Base-by-base conservation (phyloP, 2,329 filamentous ascomycete species). In the Alternaria conjuncta region DNA sequence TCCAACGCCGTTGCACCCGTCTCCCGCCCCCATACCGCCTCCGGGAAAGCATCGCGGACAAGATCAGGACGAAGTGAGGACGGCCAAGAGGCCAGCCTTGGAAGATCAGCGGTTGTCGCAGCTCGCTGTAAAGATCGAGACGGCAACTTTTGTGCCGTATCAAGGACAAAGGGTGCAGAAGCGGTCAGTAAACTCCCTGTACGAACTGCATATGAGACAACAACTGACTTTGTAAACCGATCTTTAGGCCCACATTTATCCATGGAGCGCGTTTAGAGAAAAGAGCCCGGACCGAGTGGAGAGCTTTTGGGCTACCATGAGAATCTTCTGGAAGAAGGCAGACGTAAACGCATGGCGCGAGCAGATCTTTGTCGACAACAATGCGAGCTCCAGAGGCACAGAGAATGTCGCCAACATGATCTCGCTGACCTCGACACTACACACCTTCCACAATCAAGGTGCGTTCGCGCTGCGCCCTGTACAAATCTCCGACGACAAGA, bases 321-420 rank as follows among this genome's bases (percentile, higher is more conserved):
- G 3, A 26, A 26, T 26, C 25, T 26, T 26, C 10, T 64, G 61
- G 61, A 46, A 51, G 8, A 3, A 45, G 21, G 57, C 60, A 28
- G 55, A 60, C 43, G 61, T 67, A 45, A 41, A 62, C 20, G 25
- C 20, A 56, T 67, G 64, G 60, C 28, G 20, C 23, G 54, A 12
- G 0, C 53, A 59, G 26, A 23, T 61, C 23, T 64, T 64, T 44
- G 50, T 26, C n/a, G 47, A 63, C 12, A 7, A 60, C 57, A 32
- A 13, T 6, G 4, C 3, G 26, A 47, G 1, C 6, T 32, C 2
- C 13, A 15, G 43, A 23, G 47, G 61, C 30, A 67, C 55, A 13
- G 68, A 69, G 61, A 70, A 55, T 26, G 58, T 70, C 49, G 61
- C 64, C 36, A 70, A 70, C 60, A 70, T 67, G 66, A 32, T 69